Evolutionary conservation across 2,329 filamentous ascomycete genomes (phyloP).

Genomic region (Aspergillus arachidicola): DNA sequence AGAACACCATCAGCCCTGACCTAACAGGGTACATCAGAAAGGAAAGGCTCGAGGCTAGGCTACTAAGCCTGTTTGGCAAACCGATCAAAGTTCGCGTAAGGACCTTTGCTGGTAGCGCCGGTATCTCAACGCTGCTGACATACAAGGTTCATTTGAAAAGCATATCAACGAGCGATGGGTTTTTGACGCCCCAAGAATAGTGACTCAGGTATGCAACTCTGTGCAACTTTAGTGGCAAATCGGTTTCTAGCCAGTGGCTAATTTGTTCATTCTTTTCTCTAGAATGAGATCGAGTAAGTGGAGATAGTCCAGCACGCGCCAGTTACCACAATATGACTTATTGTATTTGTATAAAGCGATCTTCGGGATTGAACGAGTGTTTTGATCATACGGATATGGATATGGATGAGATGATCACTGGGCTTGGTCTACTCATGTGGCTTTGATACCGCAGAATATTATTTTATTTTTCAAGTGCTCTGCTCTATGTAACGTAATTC

Average conservation of each 20-base stretch:
- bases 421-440: neutral
- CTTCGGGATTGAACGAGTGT: conserved; percentile 7
- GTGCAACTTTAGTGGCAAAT: neutral
- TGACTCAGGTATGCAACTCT: conserved; percentile 8
- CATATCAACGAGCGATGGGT: conserved; percentile 13
- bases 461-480: neutral
- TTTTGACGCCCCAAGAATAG: conserved; percentile 16
- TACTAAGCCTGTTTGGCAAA: conserved; percentile 11
- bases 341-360: neutral
- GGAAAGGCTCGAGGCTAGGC: conserved; percentile 10
- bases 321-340: neutral
- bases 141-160: conserved; percentile 4
- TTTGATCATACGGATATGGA: conserved; percentile 1
- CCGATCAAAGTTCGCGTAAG: conserved; percentile 12
- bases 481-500: neutral
- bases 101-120: neutral
- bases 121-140: neutral
- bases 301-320: neutral
- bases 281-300: conserved; percentile 16
- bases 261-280: neutral
- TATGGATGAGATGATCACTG: neutral
- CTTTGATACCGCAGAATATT: neutral
- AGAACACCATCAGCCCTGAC: conserved; percentile 9
- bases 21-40: conserved; percentile 14
- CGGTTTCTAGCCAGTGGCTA: neutral